phyloP scores from a whole-genome alignment of 352 stramenopile genomes.

The Globisporangium heterothallicum region DNA sequence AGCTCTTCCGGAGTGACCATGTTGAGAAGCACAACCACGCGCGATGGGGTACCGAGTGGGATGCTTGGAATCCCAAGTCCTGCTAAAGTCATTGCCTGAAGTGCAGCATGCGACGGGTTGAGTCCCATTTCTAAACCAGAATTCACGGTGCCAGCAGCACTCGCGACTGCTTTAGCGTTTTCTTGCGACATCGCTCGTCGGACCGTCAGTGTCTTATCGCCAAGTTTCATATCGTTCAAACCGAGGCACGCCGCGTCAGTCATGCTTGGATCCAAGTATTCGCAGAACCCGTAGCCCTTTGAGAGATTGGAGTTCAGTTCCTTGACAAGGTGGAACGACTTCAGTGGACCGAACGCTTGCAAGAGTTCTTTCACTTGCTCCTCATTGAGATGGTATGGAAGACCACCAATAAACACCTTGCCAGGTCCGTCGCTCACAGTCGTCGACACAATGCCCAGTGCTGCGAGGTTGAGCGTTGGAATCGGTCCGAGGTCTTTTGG shows the following conservation, averaged over 20 bases:
- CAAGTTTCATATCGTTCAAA: conserved; percentile 94
- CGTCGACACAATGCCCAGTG: conserved; percentile 92
- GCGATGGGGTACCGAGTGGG: conserved; percentile 57
- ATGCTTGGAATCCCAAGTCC: conserved; percentile 40
- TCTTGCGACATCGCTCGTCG: conserved; percentile 79
- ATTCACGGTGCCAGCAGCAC: conserved; percentile 60
- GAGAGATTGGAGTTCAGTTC: conserved; percentile 86
- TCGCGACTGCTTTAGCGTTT: conserved; percentile 58
- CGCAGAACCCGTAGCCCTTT: conserved; percentile 98
- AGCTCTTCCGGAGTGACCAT: conserved; percentile 98
- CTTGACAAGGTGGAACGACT: conserved; percentile 97
- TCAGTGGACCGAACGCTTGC: conserved; percentile 91
- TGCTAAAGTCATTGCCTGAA: conserved; percentile 69
- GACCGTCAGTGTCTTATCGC: conserved; percentile 90
- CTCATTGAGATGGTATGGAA: conserved; percentile 96
- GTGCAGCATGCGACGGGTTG: conserved; percentile 52
- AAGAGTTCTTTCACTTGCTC: conserved; percentile 94
- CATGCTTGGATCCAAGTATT: conserved; percentile 91
- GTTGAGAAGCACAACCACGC: conserved; percentile 95
- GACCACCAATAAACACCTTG: conserved; percentile 97
- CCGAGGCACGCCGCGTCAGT: conserved; percentile 91
- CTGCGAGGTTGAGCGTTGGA: conserved; percentile 84
- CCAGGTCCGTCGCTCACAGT: conserved; percentile 95
- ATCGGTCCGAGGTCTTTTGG: conserved; percentile 84
- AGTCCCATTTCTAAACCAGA: conserved; percentile 61